These are phyloP conservation scores for Penicillium egyptiacum DNA, from an alignment of 495 filamentous ascomycete species.

Conservation along the genomic window DNA sequence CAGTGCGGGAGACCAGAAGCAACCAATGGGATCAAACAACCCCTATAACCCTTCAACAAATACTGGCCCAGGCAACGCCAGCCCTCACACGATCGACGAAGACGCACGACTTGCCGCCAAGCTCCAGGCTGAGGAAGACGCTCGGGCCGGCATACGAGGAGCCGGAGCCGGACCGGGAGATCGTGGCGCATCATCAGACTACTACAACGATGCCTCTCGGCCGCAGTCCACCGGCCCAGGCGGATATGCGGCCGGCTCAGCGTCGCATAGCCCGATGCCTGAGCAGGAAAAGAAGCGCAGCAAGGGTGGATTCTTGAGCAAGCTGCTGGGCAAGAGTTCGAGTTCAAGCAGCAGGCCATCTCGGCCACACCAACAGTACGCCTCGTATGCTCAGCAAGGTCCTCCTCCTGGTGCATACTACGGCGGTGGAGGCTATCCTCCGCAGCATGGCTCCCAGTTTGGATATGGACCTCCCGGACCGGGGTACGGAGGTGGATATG, in stretches of 20 bases:
- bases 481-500: conserved; percentile 31
- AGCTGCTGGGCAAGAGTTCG: conserved; percentile 48
- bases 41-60: conserved; percentile 46
- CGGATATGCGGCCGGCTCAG: conserved; percentile 27
- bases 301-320: conserved; percentile 49
- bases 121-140: conserved; percentile 81
- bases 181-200: conserved; percentile 43
- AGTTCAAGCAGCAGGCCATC: conserved; percentile 22
- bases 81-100: conserved; percentile 51
- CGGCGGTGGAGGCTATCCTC: conserved; percentile 37
- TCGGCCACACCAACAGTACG: conserved; percentile 30
- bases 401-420: conserved; percentile 30
- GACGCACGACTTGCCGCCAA: conserved; percentile 74
- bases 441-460: conserved; percentile 34
- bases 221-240: conserved; percentile 24
- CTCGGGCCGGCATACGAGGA: conserved; percentile 44
- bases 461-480: conserved; percentile 39
- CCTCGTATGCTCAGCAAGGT: conserved; percentile 25
- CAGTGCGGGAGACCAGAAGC: conserved; percentile 55
- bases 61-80: conserved; percentile 14
- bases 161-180: conserved; percentile 2
- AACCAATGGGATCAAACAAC: conserved; percentile 59
- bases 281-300: conserved; percentile 37
- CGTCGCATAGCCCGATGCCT: conserved; percentile 22
- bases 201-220: conserved; percentile 39